A percentile compares a stretch with the other conserved stretches of the same genome.
These are phyloP conservation scores for Arthroderma sp. DNA, from an alignment of 2,329 filamentous ascomycete genomes.

Conservation along the genomic window DNA sequence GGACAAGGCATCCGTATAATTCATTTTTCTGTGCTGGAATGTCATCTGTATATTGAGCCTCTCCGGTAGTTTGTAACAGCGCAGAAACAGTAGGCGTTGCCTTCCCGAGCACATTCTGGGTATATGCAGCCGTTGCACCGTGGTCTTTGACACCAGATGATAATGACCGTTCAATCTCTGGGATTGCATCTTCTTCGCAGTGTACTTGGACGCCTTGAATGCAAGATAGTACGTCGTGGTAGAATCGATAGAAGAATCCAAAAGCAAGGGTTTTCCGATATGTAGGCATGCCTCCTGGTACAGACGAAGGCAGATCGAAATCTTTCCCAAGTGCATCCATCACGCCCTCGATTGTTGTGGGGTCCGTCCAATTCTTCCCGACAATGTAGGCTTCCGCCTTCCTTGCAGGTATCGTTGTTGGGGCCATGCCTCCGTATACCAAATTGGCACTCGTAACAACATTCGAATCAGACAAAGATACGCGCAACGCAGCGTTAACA, in stretches of 20 bases:
- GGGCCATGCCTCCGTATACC: slow-evolving; percentile 91
- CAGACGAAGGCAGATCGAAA: slow-evolving; percentile 78
- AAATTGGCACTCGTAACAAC: slow-evolving; percentile 63
- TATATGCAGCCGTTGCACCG: slow-evolving; percentile 61
- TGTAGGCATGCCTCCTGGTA: slow-evolving; percentile 94
- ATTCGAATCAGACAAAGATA: slow-evolving; percentile 58
- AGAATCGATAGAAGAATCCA: slow-evolving; percentile 95
- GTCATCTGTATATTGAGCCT: slow-evolving; percentile 94
- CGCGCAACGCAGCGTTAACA: slow-evolving; percentile 72
- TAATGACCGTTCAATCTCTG: slow-evolving; percentile 74
- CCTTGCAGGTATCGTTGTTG: slow-evolving; percentile 77
- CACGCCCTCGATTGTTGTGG: slow-evolving; percentile 71
- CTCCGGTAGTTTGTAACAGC: slow-evolving; percentile 82
- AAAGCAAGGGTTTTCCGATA: slow-evolving; percentile 84
- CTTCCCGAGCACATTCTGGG: slow-evolving; percentile 72
- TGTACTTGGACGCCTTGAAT: slow-evolving; percentile 38
- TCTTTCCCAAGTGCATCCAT: slow-evolving; percentile 85
- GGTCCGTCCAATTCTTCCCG: slow-evolving; percentile 68
- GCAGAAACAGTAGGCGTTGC: slow-evolving; percentile 80
- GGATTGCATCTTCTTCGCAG: slow-evolving; percentile 61
- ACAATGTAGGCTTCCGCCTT: slow-evolving; percentile 60
- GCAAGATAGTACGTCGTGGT: slow-evolving; percentile 66
- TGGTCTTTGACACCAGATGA: slow-evolving; percentile 71
- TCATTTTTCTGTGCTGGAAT: slow-evolving; percentile 80
- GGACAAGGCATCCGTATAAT: slow-evolving; percentile 72